Conservation (phyloP, 2,329 filamentous ascomycete species). For the Exophiala xenobiotica region DNA sequence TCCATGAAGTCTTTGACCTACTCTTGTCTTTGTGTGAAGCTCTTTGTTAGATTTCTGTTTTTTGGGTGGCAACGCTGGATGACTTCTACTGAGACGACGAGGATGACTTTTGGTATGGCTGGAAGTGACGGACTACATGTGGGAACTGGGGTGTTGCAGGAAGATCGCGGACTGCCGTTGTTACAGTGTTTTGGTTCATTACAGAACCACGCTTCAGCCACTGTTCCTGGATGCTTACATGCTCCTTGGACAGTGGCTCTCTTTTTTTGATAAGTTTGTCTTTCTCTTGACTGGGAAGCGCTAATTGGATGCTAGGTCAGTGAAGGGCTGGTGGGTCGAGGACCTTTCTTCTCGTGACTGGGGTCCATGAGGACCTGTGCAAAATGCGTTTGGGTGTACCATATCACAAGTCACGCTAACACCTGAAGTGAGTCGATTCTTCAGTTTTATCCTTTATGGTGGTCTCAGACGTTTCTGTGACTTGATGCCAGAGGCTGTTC, state of each 20-base stretch:
- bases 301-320: constrained; percentile 12
- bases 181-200: constrained; percentile 7
- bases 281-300: constrained; percentile 9
- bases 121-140: constrained; percentile 25
- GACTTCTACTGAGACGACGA: constrained; percentile 14
- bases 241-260: constrained; percentile 19
- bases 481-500: no score
- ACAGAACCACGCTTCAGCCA: not conserved
- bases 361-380: no score
- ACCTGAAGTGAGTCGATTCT: no score
- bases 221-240: constrained; percentile 25
- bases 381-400: no score
- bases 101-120: constrained; percentile 23
- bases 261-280: constrained; percentile 31
- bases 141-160: constrained; percentile 8
- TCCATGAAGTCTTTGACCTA: constrained; percentile 2
- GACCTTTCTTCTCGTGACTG: no score
- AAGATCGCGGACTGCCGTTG: constrained; percentile 5
- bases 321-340: no score
- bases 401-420: no score
- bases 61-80: constrained; percentile 10
- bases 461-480: no score
- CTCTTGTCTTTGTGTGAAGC: constrained; percentile 8
- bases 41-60: constrained; percentile 18
- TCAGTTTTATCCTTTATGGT: no score